Percentiles rank a stretch among this genome's conserved stretches.
phyloP scores from a whole-genome alignment of 129 eudicot species.

The Artemisia tridentata region DNA sequence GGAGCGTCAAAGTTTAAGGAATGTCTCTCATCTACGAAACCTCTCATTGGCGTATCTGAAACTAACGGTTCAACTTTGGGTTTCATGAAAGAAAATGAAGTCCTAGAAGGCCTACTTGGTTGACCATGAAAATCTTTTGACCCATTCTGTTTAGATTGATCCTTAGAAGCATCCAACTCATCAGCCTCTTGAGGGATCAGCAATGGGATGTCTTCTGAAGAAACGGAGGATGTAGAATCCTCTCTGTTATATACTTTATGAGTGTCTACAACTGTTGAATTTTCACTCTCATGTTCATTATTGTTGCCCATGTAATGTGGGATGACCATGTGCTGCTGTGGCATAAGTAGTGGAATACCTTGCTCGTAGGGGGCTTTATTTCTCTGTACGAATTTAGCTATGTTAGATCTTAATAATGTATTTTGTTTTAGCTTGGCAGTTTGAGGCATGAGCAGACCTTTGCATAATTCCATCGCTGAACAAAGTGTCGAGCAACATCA shows the following conservation, averaged over 20 bases:
- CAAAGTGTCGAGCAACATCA: slow-evolving; percentile 96
- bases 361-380: slow-evolving; percentile 95
- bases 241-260: slow-evolving; percentile 39
- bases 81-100: slow-evolving; percentile 66
- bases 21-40: slow-evolving; percentile 74
- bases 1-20: slow-evolving; percentile 32
- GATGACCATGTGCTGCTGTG: slow-evolving; percentile 98
- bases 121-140: slow-evolving; percentile 49
- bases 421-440: neutral
- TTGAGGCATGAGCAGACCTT: slow-evolving; percentile 51
- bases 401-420: slow-evolving; percentile 1
- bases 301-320: slow-evolving; percentile 86
- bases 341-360: slow-evolving; percentile 91
- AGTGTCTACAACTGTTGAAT: slow-evolving; percentile 25
- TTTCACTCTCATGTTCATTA: slow-evolving; percentile 41
- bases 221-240: slow-evolving; percentile 59
- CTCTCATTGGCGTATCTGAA: slow-evolving; percentile 86
- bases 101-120: slow-evolving; percentile 53
- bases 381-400: slow-evolving; percentile 57
- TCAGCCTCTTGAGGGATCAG: slow-evolving; percentile 88
- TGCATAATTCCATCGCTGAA: slow-evolving; percentile 97
- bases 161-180: slow-evolving; percentile 45
- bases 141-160: slow-evolving; percentile 44
- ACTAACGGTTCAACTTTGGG: slow-evolving; percentile 52
- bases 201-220: slow-evolving; percentile 84